Conservation (phyloP, 164 flowering plant species). For the Sextonia rubra region DNA sequence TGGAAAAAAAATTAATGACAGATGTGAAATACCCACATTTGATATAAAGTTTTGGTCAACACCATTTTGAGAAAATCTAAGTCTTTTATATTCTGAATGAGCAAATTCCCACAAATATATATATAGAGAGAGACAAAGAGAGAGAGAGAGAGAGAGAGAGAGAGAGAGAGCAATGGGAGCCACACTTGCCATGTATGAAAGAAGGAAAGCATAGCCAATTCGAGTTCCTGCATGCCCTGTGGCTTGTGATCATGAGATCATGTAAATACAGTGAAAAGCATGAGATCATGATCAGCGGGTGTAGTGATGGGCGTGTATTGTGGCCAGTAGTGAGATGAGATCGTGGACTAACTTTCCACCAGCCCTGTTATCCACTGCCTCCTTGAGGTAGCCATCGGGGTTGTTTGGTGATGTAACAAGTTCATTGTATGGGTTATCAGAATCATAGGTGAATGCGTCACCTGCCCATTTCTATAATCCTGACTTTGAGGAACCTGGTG, state of each 20-base stretch:
- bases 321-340: slow-evolving; percentile 89
- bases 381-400: slow-evolving; percentile 66
- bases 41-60: too few relatives aligned
- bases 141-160: too few relatives aligned
- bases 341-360: slow-evolving; percentile 59
- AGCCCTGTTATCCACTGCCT: slow-evolving; percentile 45
- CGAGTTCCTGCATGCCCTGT: slow-evolving; percentile 96
- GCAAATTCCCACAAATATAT: too few relatives aligned
- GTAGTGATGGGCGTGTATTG: slow-evolving; percentile 69
- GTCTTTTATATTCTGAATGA: too few relatives aligned
- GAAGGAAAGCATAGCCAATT: slow-evolving; percentile 52
- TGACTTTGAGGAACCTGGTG: slow-evolving; percentile 61
- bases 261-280: slow-evolving; percentile 87
- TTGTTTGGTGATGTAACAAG: slow-evolving; percentile 82
- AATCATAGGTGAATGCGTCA: slow-evolving; percentile 45
- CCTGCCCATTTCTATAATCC: slow-evolving; percentile 80
- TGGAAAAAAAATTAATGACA: too few relatives aligned
- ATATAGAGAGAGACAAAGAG: too few relatives aligned
- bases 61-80: too few relatives aligned
- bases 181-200: too few relatives aligned
- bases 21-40: too few relatives aligned
- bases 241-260: too few relatives aligned
- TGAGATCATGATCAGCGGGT: slow-evolving; percentile 64
- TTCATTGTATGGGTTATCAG: slow-evolving; percentile 61
- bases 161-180: too few relatives aligned